A percentile compares a stretch with the other conserved stretches of the same genome.
Evolutionary conservation across 1,139 yeast species (phyloP).

Genomic region (Pichia sp.): DNA sequence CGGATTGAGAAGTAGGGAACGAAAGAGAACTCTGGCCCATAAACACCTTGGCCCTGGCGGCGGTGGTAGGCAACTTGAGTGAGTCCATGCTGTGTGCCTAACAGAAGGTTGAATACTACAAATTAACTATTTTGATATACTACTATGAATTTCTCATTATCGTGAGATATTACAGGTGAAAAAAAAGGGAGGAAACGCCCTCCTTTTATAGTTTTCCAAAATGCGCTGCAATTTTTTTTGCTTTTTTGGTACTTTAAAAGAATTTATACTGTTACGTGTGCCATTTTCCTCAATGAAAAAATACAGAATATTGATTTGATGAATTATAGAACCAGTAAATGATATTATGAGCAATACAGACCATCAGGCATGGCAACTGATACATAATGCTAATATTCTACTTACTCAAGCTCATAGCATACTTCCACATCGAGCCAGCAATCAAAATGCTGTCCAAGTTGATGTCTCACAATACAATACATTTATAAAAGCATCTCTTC

Average conservation of each 20-base stretch:
- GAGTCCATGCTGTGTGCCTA: conserved; percentile 56
- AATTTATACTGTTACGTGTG: not conserved
- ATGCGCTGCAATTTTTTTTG: not conserved
- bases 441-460: not conserved
- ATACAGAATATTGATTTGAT: too few relatives aligned
- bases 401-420: not conserved
- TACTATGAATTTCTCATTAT: too few relatives aligned
- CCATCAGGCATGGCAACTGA: not conserved
- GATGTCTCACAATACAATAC: conserved; percentile 29
- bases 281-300: too few relatives aligned
- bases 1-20: conserved; percentile 38
- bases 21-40: conserved; percentile 63
- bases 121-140: too few relatives aligned
- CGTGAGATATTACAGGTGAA: too few relatives aligned
- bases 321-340: too few relatives aligned
- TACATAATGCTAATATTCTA: not conserved
- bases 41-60: conserved; percentile 75
- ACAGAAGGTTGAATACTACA: too few relatives aligned
- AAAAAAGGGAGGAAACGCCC: conserved; percentile 8
- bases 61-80: conserved; percentile 68
- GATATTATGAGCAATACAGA: too few relatives aligned
- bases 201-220: conserved; percentile 15
- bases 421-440: not conserved
- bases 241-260: not conserved
- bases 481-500: conserved; percentile 37